Conservation (phyloP, 441 rosid species). For the Aleurites moluccanus region DNA sequence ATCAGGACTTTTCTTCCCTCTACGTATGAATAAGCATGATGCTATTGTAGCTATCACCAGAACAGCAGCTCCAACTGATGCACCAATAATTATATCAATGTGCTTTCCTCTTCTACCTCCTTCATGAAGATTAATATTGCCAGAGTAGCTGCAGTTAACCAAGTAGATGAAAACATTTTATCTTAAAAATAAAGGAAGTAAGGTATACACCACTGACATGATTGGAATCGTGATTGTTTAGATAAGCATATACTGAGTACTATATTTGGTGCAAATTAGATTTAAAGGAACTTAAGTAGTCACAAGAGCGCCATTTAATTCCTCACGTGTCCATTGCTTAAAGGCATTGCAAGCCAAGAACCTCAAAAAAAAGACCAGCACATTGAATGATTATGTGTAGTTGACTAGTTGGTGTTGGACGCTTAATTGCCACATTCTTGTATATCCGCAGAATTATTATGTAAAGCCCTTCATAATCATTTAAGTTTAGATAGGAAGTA, state of each 20-base stretch:
- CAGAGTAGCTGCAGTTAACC: constrained; percentile 52
- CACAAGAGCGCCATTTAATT: background rate
- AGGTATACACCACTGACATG: background rate
- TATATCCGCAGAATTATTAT: background rate
- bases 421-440: background rate
- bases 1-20: constrained; percentile 48
- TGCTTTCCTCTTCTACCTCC: constrained; percentile 43
- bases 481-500: background rate
- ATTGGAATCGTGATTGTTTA: background rate
- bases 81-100: constrained; percentile 49
- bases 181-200: background rate
- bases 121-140: constrained; percentile 58
- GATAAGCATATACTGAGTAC: background rate
- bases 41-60: constrained; percentile 58
- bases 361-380: background rate
- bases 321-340: background rate
- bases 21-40: constrained; percentile 55
- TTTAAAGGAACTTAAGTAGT: background rate
- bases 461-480: background rate
- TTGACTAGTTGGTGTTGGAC: background rate
- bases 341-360: background rate
- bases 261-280: background rate
- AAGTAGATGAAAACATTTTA: background rate
- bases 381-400: background rate
- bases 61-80: constrained; percentile 72